phyloP scores from a whole-genome alignment of 805 yeast genomes.

The Candida manassasensis region DNA sequence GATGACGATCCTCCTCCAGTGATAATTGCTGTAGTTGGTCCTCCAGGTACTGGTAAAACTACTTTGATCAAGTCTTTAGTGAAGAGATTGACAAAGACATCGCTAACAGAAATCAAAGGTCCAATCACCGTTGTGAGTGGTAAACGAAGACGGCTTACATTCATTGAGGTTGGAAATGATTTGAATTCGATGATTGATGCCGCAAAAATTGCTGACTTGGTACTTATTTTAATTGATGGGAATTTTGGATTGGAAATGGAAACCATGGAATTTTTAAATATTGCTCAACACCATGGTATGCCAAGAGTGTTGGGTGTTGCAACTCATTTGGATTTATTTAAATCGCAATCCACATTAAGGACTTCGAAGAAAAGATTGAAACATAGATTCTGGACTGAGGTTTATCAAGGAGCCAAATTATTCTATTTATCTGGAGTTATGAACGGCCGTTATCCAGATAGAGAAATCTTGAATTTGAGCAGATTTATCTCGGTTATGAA shows the following conservation, averaged over 20 bases:
- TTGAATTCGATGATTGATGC: conserved; percentile 93
- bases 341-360: conserved; percentile 80
- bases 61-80: conserved; percentile 87
- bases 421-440: conserved; percentile 93
- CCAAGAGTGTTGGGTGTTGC: conserved; percentile 94
- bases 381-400: conserved; percentile 98
- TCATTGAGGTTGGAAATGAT: conserved; percentile 89
- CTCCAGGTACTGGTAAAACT: conserved; percentile 97
- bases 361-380: conserved; percentile 89
- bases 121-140: conserved; percentile 97
- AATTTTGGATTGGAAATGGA: conserved; percentile 99
- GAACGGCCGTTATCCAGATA: conserved; percentile 95
- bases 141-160: conserved; percentile 85
- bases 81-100: conserved; percentile 80
- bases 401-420: conserved; percentile 94
- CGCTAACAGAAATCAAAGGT: conserved; percentile 83
- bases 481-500: conserved; percentile 96
- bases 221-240: conserved; percentile 86
- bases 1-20: conserved; percentile 98
- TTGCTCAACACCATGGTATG: conserved; percentile 98
- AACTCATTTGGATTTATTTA: conserved; percentile 92
- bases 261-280: conserved; percentile 95
- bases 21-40: conserved; percentile 95
- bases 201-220: conserved; percentile 92
- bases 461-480: conserved; percentile 87